Percentiles rank a stretch among this genome's conserved stretches.
These are phyloP conservation scores for Eucalyptus melliodora DNA, from an alignment of 345 rosid genomes.

Conservation along the genomic window DNA sequence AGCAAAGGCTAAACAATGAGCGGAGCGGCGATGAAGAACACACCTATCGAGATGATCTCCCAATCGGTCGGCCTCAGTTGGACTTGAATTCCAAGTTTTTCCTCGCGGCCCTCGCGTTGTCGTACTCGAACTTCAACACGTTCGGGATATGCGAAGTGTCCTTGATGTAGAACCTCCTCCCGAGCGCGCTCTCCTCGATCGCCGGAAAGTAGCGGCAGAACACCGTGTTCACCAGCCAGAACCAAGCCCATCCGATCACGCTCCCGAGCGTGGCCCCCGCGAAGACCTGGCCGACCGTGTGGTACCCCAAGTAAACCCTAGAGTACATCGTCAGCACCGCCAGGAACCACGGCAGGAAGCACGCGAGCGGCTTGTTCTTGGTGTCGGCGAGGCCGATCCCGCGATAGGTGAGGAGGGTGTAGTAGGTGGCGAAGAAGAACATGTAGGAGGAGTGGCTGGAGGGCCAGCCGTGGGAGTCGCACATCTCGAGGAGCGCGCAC, in stretches of 20 bases:
- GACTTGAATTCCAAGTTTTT: slow-evolving; percentile 28
- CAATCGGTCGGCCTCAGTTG: slow-evolving; percentile 12
- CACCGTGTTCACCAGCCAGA: slow-evolving; percentile 61
- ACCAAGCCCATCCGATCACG: slow-evolving; percentile 63
- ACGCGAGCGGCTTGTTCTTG: slow-evolving; percentile 28
- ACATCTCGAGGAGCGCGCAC: slow-evolving; percentile 72
- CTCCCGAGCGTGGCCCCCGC: slow-evolving; percentile 67
- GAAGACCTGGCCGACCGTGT: slow-evolving; percentile 74
- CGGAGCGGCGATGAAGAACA: background rate
- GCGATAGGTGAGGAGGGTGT: slow-evolving; percentile 35
- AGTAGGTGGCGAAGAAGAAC: slow-evolving; percentile 79
- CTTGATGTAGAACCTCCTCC: slow-evolving; percentile 68
- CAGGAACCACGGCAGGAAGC: slow-evolving; percentile 43
- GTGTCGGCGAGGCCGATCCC: slow-evolving; percentile 53
- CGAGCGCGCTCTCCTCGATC: slow-evolving; percentile 71
- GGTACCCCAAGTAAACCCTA: slow-evolving; percentile 92
- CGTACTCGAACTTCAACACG: slow-evolving; percentile 88
- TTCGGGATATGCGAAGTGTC: slow-evolving; percentile 89
- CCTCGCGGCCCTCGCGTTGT: slow-evolving; percentile 82
- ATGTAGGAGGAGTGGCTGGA: slow-evolving; percentile 89
- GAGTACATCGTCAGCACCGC: slow-evolving; percentile 79
- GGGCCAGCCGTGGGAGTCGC: slow-evolving; percentile 99
- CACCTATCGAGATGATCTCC: background rate
- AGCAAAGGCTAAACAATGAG: background rate
- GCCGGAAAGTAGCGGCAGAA: slow-evolving; percentile 38